phyloP scores from a whole-genome alignment of 495 filamentous ascomycete species.

The Penicillium coffeae region DNA sequence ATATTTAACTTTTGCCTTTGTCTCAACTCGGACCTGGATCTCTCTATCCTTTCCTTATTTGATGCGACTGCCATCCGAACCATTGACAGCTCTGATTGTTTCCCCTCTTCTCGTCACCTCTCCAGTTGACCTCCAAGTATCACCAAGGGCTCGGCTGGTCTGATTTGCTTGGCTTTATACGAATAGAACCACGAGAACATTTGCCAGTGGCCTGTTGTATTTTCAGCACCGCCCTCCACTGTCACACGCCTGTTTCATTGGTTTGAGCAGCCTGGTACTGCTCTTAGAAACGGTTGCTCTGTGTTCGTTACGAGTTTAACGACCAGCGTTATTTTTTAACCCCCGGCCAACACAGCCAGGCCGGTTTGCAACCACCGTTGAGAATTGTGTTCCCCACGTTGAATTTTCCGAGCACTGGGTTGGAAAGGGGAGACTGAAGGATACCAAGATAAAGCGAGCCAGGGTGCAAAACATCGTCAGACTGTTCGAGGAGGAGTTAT shows the following conservation, averaged over 20 bases:
- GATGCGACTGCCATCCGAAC: background rate
- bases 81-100: too few relatives aligned
- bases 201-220: slow-evolving; percentile 8
- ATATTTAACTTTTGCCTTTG: slow-evolving; percentile 4
- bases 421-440: slow-evolving; percentile 2
- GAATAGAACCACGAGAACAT: background rate
- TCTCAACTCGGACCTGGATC: background rate
- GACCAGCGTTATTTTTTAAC: slow-evolving; percentile 3
- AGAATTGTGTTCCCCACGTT: slow-evolving; percentile 24
- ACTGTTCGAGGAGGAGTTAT: background rate
- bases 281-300: slow-evolving; percentile 21
- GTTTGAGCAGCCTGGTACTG: background rate
- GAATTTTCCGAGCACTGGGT: slow-evolving; percentile 7
- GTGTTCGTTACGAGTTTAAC: slow-evolving; percentile 8
- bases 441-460: background rate
- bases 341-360: slow-evolving; percentile 19
- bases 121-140: background rate
- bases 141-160: background rate
- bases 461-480: background rate
- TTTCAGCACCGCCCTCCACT: background rate
- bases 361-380: slow-evolving; percentile 32
- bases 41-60: slow-evolving; percentile 1
- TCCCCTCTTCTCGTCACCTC: background rate
- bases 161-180: background rate
- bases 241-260: background rate